A percentile compares a stretch with the other conserved stretches of the same genome.
phyloP scores from a whole-genome alignment of 257 asterid genomes.

The Misopates orontium region DNA sequence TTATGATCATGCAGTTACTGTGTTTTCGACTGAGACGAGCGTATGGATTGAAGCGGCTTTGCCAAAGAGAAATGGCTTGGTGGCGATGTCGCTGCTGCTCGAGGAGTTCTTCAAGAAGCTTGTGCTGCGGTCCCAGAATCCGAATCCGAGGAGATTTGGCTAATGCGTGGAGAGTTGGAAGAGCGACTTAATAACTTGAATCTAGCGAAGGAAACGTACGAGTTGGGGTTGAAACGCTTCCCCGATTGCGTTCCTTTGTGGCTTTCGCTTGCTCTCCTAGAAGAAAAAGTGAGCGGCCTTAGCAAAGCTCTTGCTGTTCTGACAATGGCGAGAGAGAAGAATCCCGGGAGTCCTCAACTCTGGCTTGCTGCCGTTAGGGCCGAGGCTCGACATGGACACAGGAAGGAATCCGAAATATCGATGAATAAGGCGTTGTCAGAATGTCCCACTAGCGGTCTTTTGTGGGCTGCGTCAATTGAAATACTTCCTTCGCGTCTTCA shows the following conservation, averaged over 20 bases:
- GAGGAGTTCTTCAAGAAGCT: slow-evolving; percentile 87
- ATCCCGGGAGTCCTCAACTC: slow-evolving; percentile 71
- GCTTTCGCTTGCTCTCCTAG: slow-evolving; percentile 82
- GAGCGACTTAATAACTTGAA: slow-evolving; percentile 65
- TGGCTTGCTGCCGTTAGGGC: slow-evolving; percentile 94
- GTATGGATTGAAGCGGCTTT: slow-evolving; percentile 98
- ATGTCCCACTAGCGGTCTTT: slow-evolving; percentile 78
- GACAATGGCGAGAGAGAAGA: slow-evolving; percentile 77
- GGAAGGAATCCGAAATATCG: slow-evolving; percentile 72
- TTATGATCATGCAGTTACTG: slow-evolving; percentile 75
- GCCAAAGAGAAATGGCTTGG: slow-evolving; percentile 99
- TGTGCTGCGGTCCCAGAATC: slow-evolving; percentile 91
- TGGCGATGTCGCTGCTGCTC: slow-evolving; percentile 90
- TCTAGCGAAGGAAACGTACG: slow-evolving; percentile 65
- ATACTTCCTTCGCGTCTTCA: slow-evolving; percentile 73
- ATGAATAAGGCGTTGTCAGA: slow-evolving; percentile 93
- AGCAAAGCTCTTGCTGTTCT: slow-evolving; percentile 82
- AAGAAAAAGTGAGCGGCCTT: slow-evolving; percentile 67
- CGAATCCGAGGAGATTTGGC: slow-evolving; percentile 85
- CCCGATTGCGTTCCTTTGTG: slow-evolving; percentile 67
- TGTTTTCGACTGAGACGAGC: slow-evolving; percentile 79
- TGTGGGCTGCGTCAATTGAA: slow-evolving; percentile 79
- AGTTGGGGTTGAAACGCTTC: slow-evolving; percentile 68
- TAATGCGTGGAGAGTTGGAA: slow-evolving; percentile 90
- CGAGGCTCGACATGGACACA: slow-evolving; percentile 70